Base-by-base conservation (phyloP, 768 basidiomycete genomes). In the Rhizopogon vesiculosus region DNA sequence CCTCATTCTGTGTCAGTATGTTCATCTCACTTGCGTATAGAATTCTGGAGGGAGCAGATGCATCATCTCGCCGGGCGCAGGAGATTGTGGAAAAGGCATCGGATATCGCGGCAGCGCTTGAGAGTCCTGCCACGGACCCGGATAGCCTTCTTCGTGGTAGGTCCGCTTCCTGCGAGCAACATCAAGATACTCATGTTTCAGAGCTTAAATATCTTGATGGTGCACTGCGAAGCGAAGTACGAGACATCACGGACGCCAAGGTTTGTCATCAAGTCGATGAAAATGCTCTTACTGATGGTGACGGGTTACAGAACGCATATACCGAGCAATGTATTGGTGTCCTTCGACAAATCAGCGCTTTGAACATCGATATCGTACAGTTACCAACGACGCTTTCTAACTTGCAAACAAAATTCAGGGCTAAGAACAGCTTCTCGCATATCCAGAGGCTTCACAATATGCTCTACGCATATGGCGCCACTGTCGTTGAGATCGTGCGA, bases 381-480 rank as follows among this genome's bases (percentile, higher is more conserved):
- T 72, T 97, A 2, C 91, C 93, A 5, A 71, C 80, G 1, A 73
- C 76, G 1, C 72, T 98, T 31, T 75, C 79, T 0, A 69, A 74
- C 2, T 75, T 98, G 1, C 91, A 95, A 64, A 66, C 79, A 1
- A 86, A 83, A 64, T 84, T 95, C 61, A 78, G 87, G n/a, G 71
- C 76, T 54, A 78, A 91, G 75, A 91, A 85, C 31, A 89, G 87
- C 56, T 98, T 98, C 66, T 79, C 87, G n/a, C 93, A 98, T 69
- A 88, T 98, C 13, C 83, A 88, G 49, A 80, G 96, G 16, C 74
- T 98, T 42, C 93, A 96, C 66, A 86, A 81, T 54, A 90, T 98
- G 83, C 69, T 95, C 1, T 94, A 93, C 64, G 93, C 91, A 0
- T 98, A 98, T 69, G 89, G 91, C 0, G 90, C 91, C 1, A 93